Conservation (phyloP, 2,329 filamentous ascomycete species). For the Escovopsis sp. region DNA sequence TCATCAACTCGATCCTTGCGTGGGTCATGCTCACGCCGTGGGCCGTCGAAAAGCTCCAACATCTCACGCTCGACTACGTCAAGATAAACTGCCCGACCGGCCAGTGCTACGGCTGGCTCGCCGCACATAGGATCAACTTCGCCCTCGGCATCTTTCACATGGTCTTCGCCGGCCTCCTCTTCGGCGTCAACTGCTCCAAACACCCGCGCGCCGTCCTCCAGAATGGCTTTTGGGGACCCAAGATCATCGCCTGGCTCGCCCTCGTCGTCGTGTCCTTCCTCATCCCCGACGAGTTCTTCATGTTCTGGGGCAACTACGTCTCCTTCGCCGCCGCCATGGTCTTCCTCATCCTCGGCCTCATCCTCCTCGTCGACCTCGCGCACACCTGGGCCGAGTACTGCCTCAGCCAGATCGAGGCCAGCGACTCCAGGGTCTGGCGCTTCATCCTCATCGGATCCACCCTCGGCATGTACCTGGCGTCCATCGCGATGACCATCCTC, state of each 20-base stretch:
- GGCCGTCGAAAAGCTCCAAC: conserved; percentile 90
- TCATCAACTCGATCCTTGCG: conserved; percentile 90
- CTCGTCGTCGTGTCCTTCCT: conserved; percentile 87
- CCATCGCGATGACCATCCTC: conserved; percentile 83
- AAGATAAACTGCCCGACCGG: conserved; percentile 84
- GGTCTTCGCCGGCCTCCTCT: conserved; percentile 65
- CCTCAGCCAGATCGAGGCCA: conserved; percentile 80
- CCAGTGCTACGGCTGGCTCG: conserved; percentile 88
- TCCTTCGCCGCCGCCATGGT: conserved; percentile 77
- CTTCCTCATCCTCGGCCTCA: conserved; percentile 82
- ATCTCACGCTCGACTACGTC: conserved; percentile 88
- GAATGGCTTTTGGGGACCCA: conserved; percentile 98
- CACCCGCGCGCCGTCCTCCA: conserved; percentile 78
- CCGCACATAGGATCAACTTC: conserved; percentile 95
- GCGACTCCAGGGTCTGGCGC: conserved; percentile 73
- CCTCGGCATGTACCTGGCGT: conserved; percentile 80
- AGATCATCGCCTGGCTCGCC: conserved; percentile 75
- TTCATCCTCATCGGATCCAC: conserved; percentile 81
- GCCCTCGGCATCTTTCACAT: conserved; percentile 89
- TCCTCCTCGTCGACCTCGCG: conserved; percentile 85
- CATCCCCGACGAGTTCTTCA: conserved; percentile 88
- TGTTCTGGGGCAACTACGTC: conserved; percentile 91
- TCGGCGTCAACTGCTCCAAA: conserved; percentile 77
- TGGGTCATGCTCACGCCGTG: conserved; percentile 99
- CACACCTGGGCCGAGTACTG: conserved; percentile 97